A percentile compares a stretch with the other conserved stretches of the same genome.
Conservation (phyloP, 106 monocot genomes). For the Cymbidium sinense region DNA sequence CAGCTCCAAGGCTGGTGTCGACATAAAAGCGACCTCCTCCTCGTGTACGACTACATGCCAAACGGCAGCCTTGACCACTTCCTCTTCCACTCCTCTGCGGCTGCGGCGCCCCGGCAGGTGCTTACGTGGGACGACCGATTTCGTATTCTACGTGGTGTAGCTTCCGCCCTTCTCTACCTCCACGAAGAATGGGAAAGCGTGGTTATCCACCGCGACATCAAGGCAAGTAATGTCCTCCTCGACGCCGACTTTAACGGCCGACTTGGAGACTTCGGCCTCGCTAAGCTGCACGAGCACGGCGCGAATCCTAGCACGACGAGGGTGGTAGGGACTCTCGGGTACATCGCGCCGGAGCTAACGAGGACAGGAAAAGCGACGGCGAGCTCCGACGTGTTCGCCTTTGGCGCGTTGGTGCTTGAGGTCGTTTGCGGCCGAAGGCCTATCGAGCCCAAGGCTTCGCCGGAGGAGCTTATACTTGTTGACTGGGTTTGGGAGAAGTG, state of each 20-base stretch:
- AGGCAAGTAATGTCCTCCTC: slow-evolving; percentile 84
- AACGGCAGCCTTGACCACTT: slow-evolving; percentile 47
- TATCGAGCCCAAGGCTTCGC: slow-evolving; percentile 53
- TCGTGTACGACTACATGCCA: slow-evolving; percentile 76
- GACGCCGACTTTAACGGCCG: slow-evolving; percentile 72
- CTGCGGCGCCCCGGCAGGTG: neutral
- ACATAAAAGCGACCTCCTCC: slow-evolving; percentile 31
- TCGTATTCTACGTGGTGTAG: slow-evolving; percentile 3
- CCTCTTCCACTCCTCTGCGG: neutral
- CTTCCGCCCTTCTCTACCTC: slow-evolving; percentile 9
- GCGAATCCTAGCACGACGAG: slow-evolving; percentile 35
- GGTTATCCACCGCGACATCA: slow-evolving; percentile 80
- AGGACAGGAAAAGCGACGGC: slow-evolving; percentile 58
- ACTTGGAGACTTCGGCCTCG: slow-evolving; percentile 73
- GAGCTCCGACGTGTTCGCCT: slow-evolving; percentile 67
- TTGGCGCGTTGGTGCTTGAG: slow-evolving; percentile 67
- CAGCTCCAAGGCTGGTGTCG: slow-evolving; percentile 75
- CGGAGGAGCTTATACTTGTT: slow-evolving; percentile 56
- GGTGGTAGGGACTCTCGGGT: slow-evolving; percentile 9
- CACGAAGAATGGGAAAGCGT: slow-evolving; percentile 37
- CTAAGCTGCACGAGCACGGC: slow-evolving; percentile 87
- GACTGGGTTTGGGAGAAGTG: slow-evolving; percentile 9
- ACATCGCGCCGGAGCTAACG: slow-evolving; percentile 55
- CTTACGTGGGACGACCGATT: slow-evolving; percentile 1
- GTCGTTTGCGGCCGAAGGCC: slow-evolving; percentile 72